Evolutionary conservation across 305 asterid genomes (phyloP).

Genomic region (Fraxinus velutina): DNA sequence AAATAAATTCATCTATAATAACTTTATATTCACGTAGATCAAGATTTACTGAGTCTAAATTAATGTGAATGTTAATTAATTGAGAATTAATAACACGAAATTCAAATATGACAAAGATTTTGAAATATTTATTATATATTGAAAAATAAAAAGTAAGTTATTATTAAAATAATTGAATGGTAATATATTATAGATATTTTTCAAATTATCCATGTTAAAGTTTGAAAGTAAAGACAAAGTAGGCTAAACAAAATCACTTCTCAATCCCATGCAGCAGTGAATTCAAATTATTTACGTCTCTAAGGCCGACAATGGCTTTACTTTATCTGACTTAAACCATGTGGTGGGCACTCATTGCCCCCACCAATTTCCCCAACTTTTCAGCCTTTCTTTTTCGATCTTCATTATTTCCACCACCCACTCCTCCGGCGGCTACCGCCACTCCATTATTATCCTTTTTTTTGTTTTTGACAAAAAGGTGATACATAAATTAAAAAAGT

Average conservation of each 20-base stretch:
- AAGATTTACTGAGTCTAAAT: too few relatives aligned
- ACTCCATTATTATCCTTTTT: not conserved
- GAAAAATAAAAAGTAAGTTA: too few relatives aligned
- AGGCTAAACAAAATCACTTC: not conserved
- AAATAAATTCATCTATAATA: too few relatives aligned
- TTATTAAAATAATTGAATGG: too few relatives aligned
- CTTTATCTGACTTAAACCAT: conserved; percentile 64
- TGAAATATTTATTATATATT: too few relatives aligned
- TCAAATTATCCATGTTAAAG: too few relatives aligned
- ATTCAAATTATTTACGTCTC: not conserved
- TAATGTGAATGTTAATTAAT: too few relatives aligned
- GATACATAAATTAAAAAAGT: not conserved
- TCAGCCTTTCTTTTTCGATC: conserved; percentile 45
- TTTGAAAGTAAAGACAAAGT: too few relatives aligned
- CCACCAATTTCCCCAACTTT: conserved; percentile 41
- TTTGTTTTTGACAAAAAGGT: not conserved
- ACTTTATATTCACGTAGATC: too few relatives aligned
- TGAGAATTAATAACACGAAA: too few relatives aligned
- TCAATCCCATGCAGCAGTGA: not conserved
- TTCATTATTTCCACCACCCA: conserved; percentile 18
- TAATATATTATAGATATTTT: too few relatives aligned
- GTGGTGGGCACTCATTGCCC: conserved; percentile 45
- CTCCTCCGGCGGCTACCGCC: conserved; percentile 32
- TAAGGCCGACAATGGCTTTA: conserved; percentile 39
- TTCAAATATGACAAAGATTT: too few relatives aligned